Base-by-base conservation (phyloP, 2,329 filamentous ascomycete genomes). In the Colletotrichum noveboracense region DNA sequence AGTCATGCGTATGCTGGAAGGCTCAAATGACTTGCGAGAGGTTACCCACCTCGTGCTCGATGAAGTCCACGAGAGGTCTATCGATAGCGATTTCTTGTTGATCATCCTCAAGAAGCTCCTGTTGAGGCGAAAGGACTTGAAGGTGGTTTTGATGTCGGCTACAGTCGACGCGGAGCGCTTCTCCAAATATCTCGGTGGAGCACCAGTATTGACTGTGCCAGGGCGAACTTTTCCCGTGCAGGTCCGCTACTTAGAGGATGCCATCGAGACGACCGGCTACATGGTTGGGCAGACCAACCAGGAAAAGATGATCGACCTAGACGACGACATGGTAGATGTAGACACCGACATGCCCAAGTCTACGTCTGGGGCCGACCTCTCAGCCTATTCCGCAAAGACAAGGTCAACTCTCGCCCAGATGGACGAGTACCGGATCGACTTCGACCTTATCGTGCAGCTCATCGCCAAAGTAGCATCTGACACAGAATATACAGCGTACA, bases 1-100 rank as follows among this genome's bases (percentile, higher is more conserved):
- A 74, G 95, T 99, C n/a, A 95, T 99, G 89, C 93, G 97, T 32
- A 98, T 99, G 96, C 89, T 99, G 16, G 97, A 99, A 84, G 93
- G 94, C 10, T 94, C 95, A 0, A 94, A 95, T 78, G 94, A 97
- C 71, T 90, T 99, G 58, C 91, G 92, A 73, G 96, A 98, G 78
- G 93, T 99, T 68, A 98, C 96, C 1, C 97, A 98, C 85, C 87
- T 99, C 75, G 93, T 99, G 61, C 92, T 99, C n/a, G 97, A 99
- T 81, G 97, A 99, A 85, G 96, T 98, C 4, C 97, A 99, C 82
- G 97, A 99, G 84, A 93, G 96, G 77, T 95, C 95, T 14, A 98
- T 99, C 79, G 97, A 99, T 82, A 98, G 96, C 72, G 97, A 99
- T 83, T 98, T 99, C 83, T 88, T 99, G 38, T 89, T 99, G 18